Conservation (phyloP, 805 yeast genomes). For the Barnettozyma sucrosica region DNA sequence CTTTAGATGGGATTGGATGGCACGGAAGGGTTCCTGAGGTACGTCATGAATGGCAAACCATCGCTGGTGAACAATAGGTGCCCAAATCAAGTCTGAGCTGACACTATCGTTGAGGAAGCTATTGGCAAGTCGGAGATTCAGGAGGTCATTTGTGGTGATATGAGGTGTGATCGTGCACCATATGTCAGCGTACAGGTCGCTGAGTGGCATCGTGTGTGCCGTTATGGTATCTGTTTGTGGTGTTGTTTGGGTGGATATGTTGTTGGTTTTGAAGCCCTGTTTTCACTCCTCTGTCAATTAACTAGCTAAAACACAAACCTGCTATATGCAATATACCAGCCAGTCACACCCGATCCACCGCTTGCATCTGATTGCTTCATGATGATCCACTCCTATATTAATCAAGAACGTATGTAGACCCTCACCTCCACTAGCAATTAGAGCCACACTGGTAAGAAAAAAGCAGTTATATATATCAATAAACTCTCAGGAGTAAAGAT, state of each 20-base stretch:
- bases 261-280: not conserved
- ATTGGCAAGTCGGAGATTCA: slow-evolving; percentile 9
- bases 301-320: no score
- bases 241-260: not conserved
- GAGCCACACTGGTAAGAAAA: no score
- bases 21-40: not conserved
- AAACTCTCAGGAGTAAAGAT: no score
- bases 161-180: slow-evolving; percentile 11
- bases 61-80: slow-evolving; percentile 2
- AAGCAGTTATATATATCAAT: no score
- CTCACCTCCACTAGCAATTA: no score
- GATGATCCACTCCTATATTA: no score
- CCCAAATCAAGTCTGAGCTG: slow-evolving; percentile 17
- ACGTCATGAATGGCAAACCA: slow-evolving; percentile 17
- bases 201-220: slow-evolving; percentile 4
- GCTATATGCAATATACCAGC: no score
- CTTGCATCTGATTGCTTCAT: no score
- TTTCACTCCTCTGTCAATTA: no score
- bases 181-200: slow-evolving; percentile 17
- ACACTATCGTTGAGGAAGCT: slow-evolving; percentile 1
- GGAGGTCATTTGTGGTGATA: slow-evolving; percentile 11
- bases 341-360: no score
- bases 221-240: not conserved
- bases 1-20: not conserved
- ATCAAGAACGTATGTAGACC: no score